Conservation (phyloP, 208 protist species). For the Leptomonas pyrrhocoris region DNA sequence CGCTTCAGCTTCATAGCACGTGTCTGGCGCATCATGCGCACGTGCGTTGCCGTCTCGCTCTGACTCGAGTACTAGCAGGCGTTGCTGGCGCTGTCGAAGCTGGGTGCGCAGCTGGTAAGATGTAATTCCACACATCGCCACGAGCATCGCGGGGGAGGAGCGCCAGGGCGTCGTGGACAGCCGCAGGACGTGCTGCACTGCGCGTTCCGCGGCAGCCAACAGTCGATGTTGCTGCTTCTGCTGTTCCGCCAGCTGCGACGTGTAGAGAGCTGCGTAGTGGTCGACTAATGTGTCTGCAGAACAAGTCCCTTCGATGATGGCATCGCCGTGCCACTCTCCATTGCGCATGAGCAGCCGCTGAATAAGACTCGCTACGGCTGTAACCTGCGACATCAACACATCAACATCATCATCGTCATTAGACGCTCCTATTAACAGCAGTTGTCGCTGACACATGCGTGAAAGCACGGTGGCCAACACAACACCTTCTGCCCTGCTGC, state of each 20-base stretch:
- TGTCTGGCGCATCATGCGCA: too few species aligned
- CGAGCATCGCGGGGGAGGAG: slow-evolving; percentile 7
- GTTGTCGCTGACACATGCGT: background rate
- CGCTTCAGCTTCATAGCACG: too few species aligned
- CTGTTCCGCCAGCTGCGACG: slow-evolving; percentile 1
- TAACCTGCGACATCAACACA: too few species aligned
- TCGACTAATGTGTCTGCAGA: background rate
- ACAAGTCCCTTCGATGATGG: background rate
- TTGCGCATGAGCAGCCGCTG: too few species aligned
- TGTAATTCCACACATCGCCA: slow-evolving; percentile 26
- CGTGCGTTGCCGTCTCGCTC: background rate
- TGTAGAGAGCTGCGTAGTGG: background rate
- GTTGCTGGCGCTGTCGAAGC: slow-evolving; percentile 22
- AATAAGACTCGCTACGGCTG: too few species aligned
- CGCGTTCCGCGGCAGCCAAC: slow-evolving; percentile 25
- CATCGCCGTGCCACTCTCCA: background rate
- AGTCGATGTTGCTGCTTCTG: slow-evolving; percentile 29
- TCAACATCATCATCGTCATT: background rate
- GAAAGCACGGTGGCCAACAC: slow-evolving; percentile 5
- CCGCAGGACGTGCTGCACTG: slow-evolving; percentile 20
- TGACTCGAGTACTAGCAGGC: background rate
- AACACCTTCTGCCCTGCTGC: slow-evolving; percentile 1
- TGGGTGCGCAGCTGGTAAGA: slow-evolving; percentile 24
- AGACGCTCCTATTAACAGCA: background rate
- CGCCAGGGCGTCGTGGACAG: slow-evolving; percentile 16